Percentiles rank a stretch among this genome's conserved stretches.
These are phyloP conservation scores for Candida yuanshanica DNA, from an alignment of 805 yeast genomes.

Conservation along the genomic window DNA sequence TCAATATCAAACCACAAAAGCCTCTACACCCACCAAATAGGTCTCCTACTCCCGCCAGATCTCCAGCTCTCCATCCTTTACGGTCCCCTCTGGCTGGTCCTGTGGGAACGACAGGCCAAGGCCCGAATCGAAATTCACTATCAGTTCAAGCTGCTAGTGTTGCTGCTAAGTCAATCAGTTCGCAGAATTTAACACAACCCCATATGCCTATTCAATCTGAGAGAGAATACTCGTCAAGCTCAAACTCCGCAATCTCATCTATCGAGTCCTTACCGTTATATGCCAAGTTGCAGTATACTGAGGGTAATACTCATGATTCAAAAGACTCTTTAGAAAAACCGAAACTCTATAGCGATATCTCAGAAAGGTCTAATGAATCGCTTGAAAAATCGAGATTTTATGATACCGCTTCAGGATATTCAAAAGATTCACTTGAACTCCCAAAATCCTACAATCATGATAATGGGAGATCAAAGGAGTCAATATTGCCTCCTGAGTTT, in stretches of 20 bases:
- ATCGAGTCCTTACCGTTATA: constrained; percentile 14
- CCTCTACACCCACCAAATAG: background rate
- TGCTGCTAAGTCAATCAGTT: constrained; percentile 1
- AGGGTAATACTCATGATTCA: constrained; percentile 3
- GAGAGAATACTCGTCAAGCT: constrained; percentile 6
- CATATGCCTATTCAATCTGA: constrained; percentile 2
- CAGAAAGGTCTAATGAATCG: background rate
- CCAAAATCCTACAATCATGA: background rate
- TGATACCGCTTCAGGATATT: too few relatives aligned
- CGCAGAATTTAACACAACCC: constrained; percentile 2
- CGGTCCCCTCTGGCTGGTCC: background rate
- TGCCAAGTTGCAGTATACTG: constrained; percentile 7
- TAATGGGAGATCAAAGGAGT: background rate
- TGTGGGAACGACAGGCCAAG: too few relatives aligned
- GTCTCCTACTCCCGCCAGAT: background rate
- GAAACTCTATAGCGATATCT: background rate
- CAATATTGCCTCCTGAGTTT: background rate
- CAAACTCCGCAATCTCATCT: constrained; percentile 16
- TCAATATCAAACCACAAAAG: background rate
- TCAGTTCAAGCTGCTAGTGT: constrained; percentile 6
- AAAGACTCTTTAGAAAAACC: background rate
- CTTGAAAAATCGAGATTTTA: background rate
- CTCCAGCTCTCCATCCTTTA: background rate
- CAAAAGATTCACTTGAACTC: background rate
- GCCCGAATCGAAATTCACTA: background rate